Base-by-base conservation (phyloP, 306 rosid genomes). In the Vigna trinervia region DNA sequence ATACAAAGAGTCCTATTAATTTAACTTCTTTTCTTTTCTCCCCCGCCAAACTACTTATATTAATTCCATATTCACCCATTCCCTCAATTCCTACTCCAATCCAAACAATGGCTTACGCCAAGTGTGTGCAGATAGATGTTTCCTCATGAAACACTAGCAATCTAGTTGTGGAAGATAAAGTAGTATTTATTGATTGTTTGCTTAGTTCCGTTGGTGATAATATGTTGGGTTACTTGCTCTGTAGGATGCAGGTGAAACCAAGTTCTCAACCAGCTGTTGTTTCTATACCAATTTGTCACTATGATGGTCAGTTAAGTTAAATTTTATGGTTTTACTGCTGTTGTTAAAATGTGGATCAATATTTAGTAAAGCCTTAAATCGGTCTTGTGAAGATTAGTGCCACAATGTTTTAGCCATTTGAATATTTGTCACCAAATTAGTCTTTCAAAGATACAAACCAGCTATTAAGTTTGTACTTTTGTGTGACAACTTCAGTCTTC, bases 171-270 rank as follows among this genome's bases (percentile, higher is more conserved):
- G 48, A 36, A 63, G 23, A 4, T 1, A 23, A 7, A 36, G 26
- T 63, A 38, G 48, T 19, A 17, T 64, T 39, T 64, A 17, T 64
- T 19, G 51, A 64, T 39, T 38, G 28, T 14, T 19, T 63, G 28
- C 28, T 19, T 63, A 36, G 57, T 59, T 74, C 57, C 23, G 12
- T 61, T 51, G 30, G 39, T 20, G 12, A 60, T 59, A 47, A 70
- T 66, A 52, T 19, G 57, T 53, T 75, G 69, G 69, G 56, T 41
- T 51, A 72, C 61, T 71, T 66, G 77, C 74, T 80, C 34, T 41
- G 53, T 76, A 90, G 97, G 86, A 88, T 92, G 96, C 88, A 85
- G 84, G 89, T 90, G 79, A 87, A 90, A 81, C 78, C 96, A 59
- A 71, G 75, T 63, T 69, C 47, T 5, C 87, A 85, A 77, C 89